Evolutionary conservation across 371 early-diverging fungal genomes (phyloP), one percentile per base, ranked within the genome.

Genomic region (Gilbertella persicaria): DNA sequence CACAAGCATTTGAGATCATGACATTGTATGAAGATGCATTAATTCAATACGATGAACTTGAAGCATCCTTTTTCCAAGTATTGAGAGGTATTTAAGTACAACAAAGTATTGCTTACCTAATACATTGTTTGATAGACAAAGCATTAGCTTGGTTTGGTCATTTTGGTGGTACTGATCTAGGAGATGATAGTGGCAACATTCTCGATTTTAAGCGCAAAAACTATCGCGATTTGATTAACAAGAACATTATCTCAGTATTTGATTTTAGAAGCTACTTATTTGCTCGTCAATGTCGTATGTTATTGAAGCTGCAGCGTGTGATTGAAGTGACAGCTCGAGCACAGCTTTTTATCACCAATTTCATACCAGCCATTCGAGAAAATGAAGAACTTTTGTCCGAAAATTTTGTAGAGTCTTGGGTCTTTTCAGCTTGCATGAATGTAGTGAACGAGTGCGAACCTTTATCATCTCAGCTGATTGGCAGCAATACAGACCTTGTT

Each of bases 221-320:
- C 5, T 98, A 95, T 58, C 82, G 94, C 23, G 88, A 92, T 28
- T 69, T 85, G 72, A 94, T 97, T 60, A 83, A 87, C 45, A 90
- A 94, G 62, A 97, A 92, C 72, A 79, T 80, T n/a, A 92, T 95
- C 39, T 80, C 92, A 1, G 88, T 96, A 23, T 97, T 96, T 67
- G 98, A 98, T 69, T 95, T 97, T 52, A 85, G 95, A 43, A 83
- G 90, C 43, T 98, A 97, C 64, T 74, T 98, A 5, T 95, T 96
- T 68, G 92, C 90, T 12, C 74, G 95, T 20, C 98, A 97, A 62
- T 82, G 85, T 21, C 82, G 82, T 36, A 71, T 96, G 63, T 66
- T 96, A 14, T 67, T 91, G 20, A 82, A 83, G 28, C 58, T 90
- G 46, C 81, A 80, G 10, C 78, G 84, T 10, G 82, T 88, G 10